Evolutionary conservation across 805 yeast genomes (phyloP), one percentile per base, ranked within the genome.

Genomic region (Candida ulmi): DNA sequence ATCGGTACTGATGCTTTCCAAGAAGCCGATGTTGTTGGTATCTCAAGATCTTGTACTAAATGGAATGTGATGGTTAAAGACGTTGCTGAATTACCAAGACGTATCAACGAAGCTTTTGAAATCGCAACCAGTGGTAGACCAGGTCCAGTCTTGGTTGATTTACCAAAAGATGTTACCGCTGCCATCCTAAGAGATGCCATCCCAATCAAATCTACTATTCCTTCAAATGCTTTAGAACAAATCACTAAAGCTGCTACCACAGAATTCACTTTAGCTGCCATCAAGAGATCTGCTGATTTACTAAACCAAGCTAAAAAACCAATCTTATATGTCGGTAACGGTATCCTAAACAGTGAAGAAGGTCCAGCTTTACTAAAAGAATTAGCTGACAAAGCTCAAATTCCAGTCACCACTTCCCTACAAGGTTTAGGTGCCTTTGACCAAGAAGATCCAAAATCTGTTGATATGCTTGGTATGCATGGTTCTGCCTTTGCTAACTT

Each of bases 1-100:
- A 93, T 93, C 54, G 99, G 99, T 57, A 91, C 98, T 12, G 99
- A 93, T 63, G 95, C 98, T 21, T 93, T 93, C 82, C 99, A 93
- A 72, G 99, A 93, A 70, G 99, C 99, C 37, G 99, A 93, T 60
- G 95, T 91, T 39, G 78, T 93, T 35, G 99, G 98, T 54, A 93
- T 93, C 57, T 87, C 98, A 5, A 78, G 99, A 61, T 81, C 96
- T 8, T 93, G 99, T 72, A 88, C 99, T 45, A 93, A 93, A 65
- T 93, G 99, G 99, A 93, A 95, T 60, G 97, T 90, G 30, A 93
- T 93, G 99, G 97, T 93, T 43, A 93, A 88, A 65, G 76, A 76
- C 58, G 91, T 93, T 38, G 91, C 90, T 39, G 99, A 93, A 66
- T 72, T 93, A 51, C 99, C 99, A 45, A 77, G 87, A 56, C 77